These are phyloP conservation scores for Lolium multiflorum DNA, from an alignment of 176 grass and related monocot species.

Conservation along the genomic window DNA sequence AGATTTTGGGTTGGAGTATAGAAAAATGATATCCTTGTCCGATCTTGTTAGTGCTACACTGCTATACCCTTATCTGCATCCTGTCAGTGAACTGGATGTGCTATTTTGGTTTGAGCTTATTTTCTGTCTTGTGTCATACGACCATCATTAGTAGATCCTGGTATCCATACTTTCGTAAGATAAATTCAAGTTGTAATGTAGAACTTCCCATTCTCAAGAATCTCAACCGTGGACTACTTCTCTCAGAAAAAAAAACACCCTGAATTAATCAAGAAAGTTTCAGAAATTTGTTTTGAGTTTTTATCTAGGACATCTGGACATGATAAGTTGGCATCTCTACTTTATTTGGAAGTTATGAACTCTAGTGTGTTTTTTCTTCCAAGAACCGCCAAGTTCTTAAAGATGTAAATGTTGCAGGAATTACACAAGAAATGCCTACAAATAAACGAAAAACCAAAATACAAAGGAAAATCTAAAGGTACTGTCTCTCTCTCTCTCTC, in stretches of 20 bases:
- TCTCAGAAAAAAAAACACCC: background rate
- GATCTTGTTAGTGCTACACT: background rate
- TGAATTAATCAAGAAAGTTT: slow-evolving; percentile 5
- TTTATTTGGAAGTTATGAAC: slow-evolving; percentile 35
- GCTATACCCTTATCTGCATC: background rate
- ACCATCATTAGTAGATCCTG: background rate
- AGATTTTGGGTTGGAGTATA: slow-evolving; percentile 6
- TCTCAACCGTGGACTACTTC: background rate
- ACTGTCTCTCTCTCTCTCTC: no score
- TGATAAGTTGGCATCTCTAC: background rate
- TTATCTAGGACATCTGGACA: background rate
- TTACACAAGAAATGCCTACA: slow-evolving; percentile 68
- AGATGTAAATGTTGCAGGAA: slow-evolving; percentile 46
- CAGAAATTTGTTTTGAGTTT: background rate
- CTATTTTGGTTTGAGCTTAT: slow-evolving; percentile 24
- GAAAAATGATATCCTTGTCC: background rate
- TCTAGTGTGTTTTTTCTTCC: background rate
- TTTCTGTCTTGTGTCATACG: background rate
- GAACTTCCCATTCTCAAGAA: slow-evolving; percentile 23
- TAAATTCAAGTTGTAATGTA: background rate
- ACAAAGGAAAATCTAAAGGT: slow-evolving; percentile 58
- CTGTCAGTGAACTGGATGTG: background rate
- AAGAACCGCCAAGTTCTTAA: background rate
- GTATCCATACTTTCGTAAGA: background rate
- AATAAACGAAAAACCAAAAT: slow-evolving; percentile 55